A percentile compares a stretch with the other conserved stretches of the same genome.
Conservation (phyloP, 1,284 basidiomycete species). For the Earliella scabrosa region DNA sequence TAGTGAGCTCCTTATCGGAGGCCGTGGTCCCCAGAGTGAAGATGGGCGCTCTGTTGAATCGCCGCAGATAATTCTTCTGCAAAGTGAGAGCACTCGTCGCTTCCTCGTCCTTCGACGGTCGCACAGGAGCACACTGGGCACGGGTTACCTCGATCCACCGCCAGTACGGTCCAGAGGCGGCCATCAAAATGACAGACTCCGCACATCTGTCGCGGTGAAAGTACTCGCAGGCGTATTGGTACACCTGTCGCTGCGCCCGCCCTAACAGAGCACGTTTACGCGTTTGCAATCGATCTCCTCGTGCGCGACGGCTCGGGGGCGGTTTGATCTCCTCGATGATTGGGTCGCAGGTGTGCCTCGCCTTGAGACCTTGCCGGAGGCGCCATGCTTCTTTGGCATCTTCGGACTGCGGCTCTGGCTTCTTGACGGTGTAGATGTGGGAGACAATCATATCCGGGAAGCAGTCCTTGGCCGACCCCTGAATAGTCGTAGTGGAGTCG, state of each 20-base stretch:
- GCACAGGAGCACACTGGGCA: background rate
- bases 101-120: background rate
- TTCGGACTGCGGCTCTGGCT: background rate
- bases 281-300: background rate
- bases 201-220: background rate
- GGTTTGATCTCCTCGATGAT: background rate
- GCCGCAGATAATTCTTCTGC: background rate
- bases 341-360: background rate
- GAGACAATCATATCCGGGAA: background rate
- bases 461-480: background rate
- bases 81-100: background rate
- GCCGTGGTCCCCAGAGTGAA: background rate
- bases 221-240: background rate
- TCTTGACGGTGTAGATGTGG: background rate
- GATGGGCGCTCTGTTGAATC: background rate
- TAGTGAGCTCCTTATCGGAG: background rate
- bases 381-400: background rate
- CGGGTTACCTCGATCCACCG: background rate
- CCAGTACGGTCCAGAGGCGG: background rate
- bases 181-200: background rate
- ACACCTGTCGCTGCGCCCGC: background rate
- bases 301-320: background rate
- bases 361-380: background rate
- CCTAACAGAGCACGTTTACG: background rate
- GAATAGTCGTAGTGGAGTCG: background rate